Evolutionary conservation across 2,329 filamentous ascomycete genomes (phyloP), one percentile per base, ranked within the genome.

Genomic region (Neofusicoccum umdonicola): DNA sequence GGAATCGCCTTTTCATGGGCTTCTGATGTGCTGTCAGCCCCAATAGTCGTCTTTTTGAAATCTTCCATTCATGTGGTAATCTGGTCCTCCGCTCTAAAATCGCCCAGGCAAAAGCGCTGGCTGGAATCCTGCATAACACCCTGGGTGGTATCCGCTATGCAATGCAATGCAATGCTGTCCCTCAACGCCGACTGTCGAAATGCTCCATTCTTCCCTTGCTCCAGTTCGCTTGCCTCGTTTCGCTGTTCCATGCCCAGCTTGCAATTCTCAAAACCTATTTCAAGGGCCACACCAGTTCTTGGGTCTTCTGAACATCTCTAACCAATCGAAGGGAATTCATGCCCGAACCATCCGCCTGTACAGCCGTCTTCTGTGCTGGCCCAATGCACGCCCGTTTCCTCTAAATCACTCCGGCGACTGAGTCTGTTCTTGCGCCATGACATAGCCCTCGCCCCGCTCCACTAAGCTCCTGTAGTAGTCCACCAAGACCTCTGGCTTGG

Each of bases 401-500:
- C 34, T 27, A 17, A 3, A 47, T 45, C 61, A 54, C 27, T 47
- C 35, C 50, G 41, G 41, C 34, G 41, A 19, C 17, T 45, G 17
- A n/a, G 48, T n/a, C 8, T 47, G 4, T 56, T 39, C 42, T 15
- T 47, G 50, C 65, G 76, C 74, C 68, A 90, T 80, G 62, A 80
- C 79, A 71, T 86, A 90, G 44, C 85, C 85, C 22, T 84, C 82
- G 63, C 83, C 86, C 68, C 87, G 79, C 65, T 87, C 91, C 37
- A 98, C 90, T 39, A 99, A 80, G 57, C 92, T 94, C 66, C 87
- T 87, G 76, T 98, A 99, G 75, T 99, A 99, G 64, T 96, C 93
- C 31, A 93, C 92, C 48, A 99, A 82, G 2, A 96, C 90, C 75
- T 98, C 95, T 1, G 95, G 93, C 72, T 96, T 93, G 4, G 95